phyloP scores from a whole-genome alignment of 177 flowering plant genomes.

The Vitis hybrid region DNA sequence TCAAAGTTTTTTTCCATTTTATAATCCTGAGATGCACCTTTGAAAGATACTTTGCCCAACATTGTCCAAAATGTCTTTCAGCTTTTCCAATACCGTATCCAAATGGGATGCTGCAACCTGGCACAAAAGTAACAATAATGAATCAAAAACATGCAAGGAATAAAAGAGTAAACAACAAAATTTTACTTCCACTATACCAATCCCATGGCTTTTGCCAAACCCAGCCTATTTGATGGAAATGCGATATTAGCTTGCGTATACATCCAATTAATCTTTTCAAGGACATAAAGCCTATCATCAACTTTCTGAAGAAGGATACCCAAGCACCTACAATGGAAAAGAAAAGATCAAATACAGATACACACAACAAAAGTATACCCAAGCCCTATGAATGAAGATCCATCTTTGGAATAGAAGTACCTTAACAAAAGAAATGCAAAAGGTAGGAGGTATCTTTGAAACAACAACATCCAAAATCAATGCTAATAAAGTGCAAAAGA shows the following conservation, averaged over 20 bases:
- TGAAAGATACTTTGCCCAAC: constrained; percentile 70
- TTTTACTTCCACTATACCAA: constrained; percentile 51
- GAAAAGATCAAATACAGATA: neutral
- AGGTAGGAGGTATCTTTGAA: no score
- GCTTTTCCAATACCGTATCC: constrained; percentile 89
- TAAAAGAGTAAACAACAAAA: neutral
- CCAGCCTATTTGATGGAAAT: constrained; percentile 79
- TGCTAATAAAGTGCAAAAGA: no score
- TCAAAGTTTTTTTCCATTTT: neutral
- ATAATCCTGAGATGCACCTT: constrained; percentile 43
- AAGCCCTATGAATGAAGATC: neutral
- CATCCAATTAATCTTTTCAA: constrained; percentile 86
- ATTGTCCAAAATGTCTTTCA: constrained; percentile 79
- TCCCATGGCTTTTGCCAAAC: constrained; percentile 96
- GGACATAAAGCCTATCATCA: constrained; percentile 70
- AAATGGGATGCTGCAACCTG: constrained; percentile 97
- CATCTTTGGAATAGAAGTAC: no score
- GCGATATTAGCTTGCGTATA: constrained; percentile 76
- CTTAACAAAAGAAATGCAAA: no score
- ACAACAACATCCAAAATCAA: no score
- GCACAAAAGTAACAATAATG: constrained; percentile 3
- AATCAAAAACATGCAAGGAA: neutral
- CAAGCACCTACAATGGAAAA: constrained; percentile 61
- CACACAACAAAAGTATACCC: neutral
- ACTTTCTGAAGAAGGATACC: constrained; percentile 93